Base-by-base conservation (phyloP, 257 asterid genomes). In the Solanum neorickii region DNA sequence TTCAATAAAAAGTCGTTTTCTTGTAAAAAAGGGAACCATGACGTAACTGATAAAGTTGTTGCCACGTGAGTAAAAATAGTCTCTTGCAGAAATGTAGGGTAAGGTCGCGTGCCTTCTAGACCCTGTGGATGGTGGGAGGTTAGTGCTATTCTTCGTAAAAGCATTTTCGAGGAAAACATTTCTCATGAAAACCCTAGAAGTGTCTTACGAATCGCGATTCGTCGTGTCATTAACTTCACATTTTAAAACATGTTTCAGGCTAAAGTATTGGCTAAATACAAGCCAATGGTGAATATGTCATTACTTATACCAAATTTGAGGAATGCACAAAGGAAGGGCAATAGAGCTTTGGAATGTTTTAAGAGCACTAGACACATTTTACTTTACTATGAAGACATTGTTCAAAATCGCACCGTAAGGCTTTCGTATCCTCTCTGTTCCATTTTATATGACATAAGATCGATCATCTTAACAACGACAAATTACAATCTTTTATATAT, bases 361-460 rank as follows among this genome's bases (percentile, higher is more conserved):
- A 94, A 92, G 82, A 93, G 87, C 91, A 91, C 94, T 15, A 91
- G 97, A 13, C 98, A 94, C 88, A 90, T 94, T 60, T 89, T 94
- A 20, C 89, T 96, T 39, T 95, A 93, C 92, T 96, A 96, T 27
- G 99, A 95, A 86, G 98, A 96, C 70, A 47, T 96, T 56, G 90
- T 94, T 27, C 87, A 91, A 62, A 94, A 94, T 89, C 88, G 41
- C 56, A 91, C 92, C 27, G 99, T 96, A 88, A 89, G 91, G 25
- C 86, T 21, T 10, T 31, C n/a, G 5, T 65, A 87, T 15, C 35
- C 23, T 9, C 15, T 13, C 10, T 52, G n/a, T 52, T 52, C 1
- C 62, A 52, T 1, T 52, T 52, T 52, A 52, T 52, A 52, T 1
- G 62, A 52, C 62, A 52, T 3, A 2, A 16, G 18, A 21, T 52